A percentile compares a stretch with the other conserved stretches of the same genome.
These are phyloP conservation scores for Candida anutae DNA, from an alignment of 1,139 yeast genomes.

Conservation along the genomic window DNA sequence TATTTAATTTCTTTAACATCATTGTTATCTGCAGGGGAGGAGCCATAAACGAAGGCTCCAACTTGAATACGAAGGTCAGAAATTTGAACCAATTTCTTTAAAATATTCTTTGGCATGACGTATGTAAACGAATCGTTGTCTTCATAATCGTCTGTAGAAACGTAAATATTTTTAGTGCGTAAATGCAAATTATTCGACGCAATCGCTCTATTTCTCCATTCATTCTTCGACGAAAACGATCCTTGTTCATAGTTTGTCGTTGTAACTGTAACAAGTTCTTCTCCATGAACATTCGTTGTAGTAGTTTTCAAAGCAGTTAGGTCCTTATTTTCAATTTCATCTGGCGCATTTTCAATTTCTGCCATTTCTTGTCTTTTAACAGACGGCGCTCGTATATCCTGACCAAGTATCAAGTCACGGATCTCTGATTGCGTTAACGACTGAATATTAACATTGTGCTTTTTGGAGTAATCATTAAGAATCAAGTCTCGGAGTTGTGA, in stretches of 20 bases:
- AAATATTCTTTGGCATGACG: conserved; percentile 73
- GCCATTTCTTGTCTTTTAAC: conserved; percentile 71
- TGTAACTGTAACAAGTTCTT: conserved; percentile 88
- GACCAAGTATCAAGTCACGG: conserved; percentile 89
- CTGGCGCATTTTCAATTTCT: conserved; percentile 55
- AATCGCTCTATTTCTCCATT: conserved; percentile 88
- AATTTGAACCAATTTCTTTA: conserved; percentile 70
- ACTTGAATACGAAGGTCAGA: conserved; percentile 79
- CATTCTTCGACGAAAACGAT: conserved; percentile 74
- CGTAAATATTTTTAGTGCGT: conserved; percentile 71
- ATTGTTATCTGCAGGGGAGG: conserved; percentile 60
- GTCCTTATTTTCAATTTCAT: conserved; percentile 30
- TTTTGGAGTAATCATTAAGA: conserved; percentile 75
- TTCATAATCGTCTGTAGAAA: conserved; percentile 37
- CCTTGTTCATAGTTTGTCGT: conserved; percentile 85
- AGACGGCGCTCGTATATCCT: conserved; percentile 87
- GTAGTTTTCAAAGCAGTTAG: conserved; percentile 77
- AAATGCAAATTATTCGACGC: conserved; percentile 67
- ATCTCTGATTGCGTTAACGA: conserved; percentile 90
- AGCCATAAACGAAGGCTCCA: conserved; percentile 76
- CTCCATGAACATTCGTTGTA: conserved; percentile 91
- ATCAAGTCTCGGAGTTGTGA: conserved; percentile 82
- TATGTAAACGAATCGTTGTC: conserved; percentile 48
- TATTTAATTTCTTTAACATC: conserved; percentile 72
- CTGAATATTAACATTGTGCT: conserved; percentile 77